phyloP scores from a whole-genome alignment of 306 rosid genomes.

The Vigna angularis region DNA sequence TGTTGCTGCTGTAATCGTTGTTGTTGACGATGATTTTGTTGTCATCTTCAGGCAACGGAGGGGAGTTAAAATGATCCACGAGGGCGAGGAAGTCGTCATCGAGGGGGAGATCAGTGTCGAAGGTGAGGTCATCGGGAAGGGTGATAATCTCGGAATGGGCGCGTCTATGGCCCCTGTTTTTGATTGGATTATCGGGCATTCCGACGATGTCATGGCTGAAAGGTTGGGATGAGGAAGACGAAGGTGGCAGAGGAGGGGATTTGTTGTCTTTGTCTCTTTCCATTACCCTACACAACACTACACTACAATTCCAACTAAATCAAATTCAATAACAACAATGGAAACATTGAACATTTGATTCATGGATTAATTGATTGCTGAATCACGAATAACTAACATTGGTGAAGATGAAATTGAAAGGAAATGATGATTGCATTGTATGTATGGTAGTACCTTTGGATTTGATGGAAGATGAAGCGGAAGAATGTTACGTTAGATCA shows the following conservation, averaged over 20 bases:
- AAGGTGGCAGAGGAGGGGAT: background rate
- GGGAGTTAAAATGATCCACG: slow-evolving; percentile 77
- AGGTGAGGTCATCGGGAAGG: slow-evolving; percentile 79
- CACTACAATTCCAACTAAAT: background rate
- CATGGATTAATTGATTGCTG: no score
- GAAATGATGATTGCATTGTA: background rate
- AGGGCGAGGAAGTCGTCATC: slow-evolving; percentile 75
- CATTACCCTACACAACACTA: background rate
- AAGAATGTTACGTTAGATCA: background rate
- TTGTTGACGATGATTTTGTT: background rate
- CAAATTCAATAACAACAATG: no score
- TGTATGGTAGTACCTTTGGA: background rate
- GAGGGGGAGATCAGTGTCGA: slow-evolving; percentile 70
- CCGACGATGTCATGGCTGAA: slow-evolving; percentile 74
- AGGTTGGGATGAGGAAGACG: background rate
- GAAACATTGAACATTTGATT: background rate
- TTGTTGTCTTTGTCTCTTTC: background rate
- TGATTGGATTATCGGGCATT: slow-evolving; percentile 81
- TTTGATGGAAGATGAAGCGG: background rate
- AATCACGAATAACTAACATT: no score
- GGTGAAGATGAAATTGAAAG: background rate
- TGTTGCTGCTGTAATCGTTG: slow-evolving; percentile 9
- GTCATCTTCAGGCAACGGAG: background rate
- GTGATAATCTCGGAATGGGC: slow-evolving; percentile 87
- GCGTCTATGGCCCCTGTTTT: slow-evolving; percentile 78